phyloP scores from a whole-genome alignment of 495 filamentous ascomycete genomes.

The Aspergillus cristatus region DNA sequence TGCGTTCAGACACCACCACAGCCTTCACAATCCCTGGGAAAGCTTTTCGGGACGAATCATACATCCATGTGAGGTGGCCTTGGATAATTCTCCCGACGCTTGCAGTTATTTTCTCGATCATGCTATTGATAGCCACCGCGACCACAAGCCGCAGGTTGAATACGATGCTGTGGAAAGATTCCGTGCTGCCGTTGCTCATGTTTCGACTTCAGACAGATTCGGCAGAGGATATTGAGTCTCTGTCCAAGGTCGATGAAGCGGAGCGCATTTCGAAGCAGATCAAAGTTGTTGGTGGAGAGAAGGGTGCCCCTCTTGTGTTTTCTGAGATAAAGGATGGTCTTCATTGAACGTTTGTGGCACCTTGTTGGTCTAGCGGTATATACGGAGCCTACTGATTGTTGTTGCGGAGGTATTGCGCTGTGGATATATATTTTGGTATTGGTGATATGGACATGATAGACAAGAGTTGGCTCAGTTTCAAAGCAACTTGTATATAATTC shows the following conservation, averaged over 20 bases:
- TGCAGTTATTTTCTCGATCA: background rate
- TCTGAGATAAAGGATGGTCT: background rate
- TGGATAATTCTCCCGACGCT: conserved; percentile 3
- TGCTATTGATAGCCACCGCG: background rate
- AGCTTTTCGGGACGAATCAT: conserved; percentile 1
- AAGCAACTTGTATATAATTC: too few relatives aligned
- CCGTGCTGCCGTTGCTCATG: background rate
- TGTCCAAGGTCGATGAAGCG: background rate
- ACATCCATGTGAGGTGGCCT: conserved; percentile 6
- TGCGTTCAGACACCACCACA: background rate
- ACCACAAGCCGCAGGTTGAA: background rate
- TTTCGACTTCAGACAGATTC: background rate
- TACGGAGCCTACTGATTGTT: too few relatives aligned
- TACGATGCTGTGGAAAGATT: background rate
- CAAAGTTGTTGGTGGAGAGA: background rate
- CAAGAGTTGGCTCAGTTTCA: too few relatives aligned
- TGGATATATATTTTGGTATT: too few relatives aligned
- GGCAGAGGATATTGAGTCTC: background rate
- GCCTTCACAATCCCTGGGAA: background rate
- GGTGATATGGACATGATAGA: too few relatives aligned
- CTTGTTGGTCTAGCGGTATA: too few relatives aligned
- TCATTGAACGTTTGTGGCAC: too few relatives aligned
- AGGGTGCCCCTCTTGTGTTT: background rate
- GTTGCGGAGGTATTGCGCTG: too few relatives aligned
- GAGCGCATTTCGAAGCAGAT: background rate